Conservation (phyloP, 1,139 yeast genomes). For the Meyerozyma elateridarum region DNA sequence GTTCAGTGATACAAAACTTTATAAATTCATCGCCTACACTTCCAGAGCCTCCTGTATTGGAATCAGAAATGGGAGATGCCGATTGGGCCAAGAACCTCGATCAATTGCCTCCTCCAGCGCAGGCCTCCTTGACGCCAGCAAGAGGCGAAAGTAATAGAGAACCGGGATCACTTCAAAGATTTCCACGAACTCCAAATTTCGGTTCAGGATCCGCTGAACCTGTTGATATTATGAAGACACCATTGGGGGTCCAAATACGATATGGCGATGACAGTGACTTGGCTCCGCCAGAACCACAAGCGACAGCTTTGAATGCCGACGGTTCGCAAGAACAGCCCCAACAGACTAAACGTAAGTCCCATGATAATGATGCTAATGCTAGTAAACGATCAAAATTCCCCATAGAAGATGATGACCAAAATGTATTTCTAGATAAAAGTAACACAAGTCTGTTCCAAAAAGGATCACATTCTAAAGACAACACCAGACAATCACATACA, state of each 20-base stretch:
- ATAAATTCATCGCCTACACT: conserved; percentile 50
- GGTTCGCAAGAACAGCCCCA: too few relatives aligned
- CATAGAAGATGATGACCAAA: conserved; percentile 16
- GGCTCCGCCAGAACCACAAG: conserved; percentile 27
- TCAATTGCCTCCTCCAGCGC: conserved; percentile 16
- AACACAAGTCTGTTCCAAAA: conserved; percentile 26
- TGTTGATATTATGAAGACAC: conserved; percentile 21
- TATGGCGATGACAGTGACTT: conserved; percentile 30
- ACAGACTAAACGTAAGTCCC: too few relatives aligned
- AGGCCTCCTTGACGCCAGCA: conserved; percentile 8
- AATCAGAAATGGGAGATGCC: conserved; percentile 27
- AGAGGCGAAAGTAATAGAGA: conserved; percentile 19
- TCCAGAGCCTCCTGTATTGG: conserved; percentile 42
- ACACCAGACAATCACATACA: conserved; percentile 19
- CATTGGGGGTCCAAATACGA: conserved; percentile 21
- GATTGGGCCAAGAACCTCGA: conserved; percentile 11
- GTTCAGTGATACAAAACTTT: conserved; percentile 39
- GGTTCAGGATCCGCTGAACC: conserved; percentile 14
- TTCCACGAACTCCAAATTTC: conserved; percentile 46
- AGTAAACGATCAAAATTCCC: background rate
- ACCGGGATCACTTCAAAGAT: conserved; percentile 40
- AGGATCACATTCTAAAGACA: conserved; percentile 15
- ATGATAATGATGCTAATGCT: background rate
- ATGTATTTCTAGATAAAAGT: conserved; percentile 29
- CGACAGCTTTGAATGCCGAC: too few relatives aligned